Conservation (phyloP, 2,329 filamentous ascomycete species). For the Xylariales sp. region DNA sequence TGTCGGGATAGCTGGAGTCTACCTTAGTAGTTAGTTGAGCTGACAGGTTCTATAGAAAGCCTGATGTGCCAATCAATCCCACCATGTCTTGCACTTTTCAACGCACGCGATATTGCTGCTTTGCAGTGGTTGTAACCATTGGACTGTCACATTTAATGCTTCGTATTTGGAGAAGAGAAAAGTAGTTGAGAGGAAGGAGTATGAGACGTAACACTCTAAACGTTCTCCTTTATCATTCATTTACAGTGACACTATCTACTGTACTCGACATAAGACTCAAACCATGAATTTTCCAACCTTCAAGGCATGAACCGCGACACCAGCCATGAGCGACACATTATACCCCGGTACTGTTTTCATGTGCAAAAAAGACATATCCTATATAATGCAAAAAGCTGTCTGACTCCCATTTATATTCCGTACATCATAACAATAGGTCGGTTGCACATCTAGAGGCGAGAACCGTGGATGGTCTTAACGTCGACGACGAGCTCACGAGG, state of each 20-base stretch:
- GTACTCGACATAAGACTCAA: not conserved
- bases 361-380: conserved; percentile 9
- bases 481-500: conserved; percentile 95
- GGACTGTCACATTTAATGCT: no score
- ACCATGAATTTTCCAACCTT: conserved; percentile 7
- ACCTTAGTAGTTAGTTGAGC: no score
- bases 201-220: no score
- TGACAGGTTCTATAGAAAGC: no score
- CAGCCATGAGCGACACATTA: not conserved
- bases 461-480: conserved; percentile 95
- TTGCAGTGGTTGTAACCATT: no score
- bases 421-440: conserved; percentile 17
- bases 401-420: conserved; percentile 21
- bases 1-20: no score
- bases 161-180: no score
- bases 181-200: no score
- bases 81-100: no score
- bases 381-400: conserved; percentile 15
- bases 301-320: conserved; percentile 2
- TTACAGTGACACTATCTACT: conserved; percentile 9
- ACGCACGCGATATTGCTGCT: no score
- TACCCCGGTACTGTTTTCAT: not conserved
- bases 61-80: no score
- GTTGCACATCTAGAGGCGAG: conserved; percentile 49
- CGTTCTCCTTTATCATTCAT: conserved; percentile 11